Evolutionary conservation across 2,329 filamentous ascomycete genomes (phyloP), one percentile per base, ranked within the genome.

Genomic region (Fusarium dlaminii): DNA sequence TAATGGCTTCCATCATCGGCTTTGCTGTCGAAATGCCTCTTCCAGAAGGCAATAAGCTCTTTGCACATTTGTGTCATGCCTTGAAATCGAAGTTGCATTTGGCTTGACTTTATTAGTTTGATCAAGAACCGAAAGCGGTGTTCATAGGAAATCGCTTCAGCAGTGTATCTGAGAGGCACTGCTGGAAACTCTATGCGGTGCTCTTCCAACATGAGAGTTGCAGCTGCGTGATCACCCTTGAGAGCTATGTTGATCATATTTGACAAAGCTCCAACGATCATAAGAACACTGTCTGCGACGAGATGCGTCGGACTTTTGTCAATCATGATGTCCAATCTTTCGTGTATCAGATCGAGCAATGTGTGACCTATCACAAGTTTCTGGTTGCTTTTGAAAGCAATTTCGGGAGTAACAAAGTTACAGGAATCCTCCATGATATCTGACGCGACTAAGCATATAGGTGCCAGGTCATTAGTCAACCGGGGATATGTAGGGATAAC

Each of bases 71-170:
- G 86, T n/a, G 90, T 89, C 56, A 96, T 91, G 27, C 94, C 94
- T 80, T 90, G 88, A 18, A 97, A 93, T 42, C 96, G 92, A 42
- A 98, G 86, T 79, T 97, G 94, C 94, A 98, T 98, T 78, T 96
- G 94, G 40, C 93, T 92, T 65, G 94, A 96, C 78, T 89, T 90
- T 59, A 98, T 91, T 74, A 96, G 90, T 74, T 90, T 92, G 76
- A 90, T 90, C 58, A 93, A 84, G 4, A 92, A 84, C 48, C 86
- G 85, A 75, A 98, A 91, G 57, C 90, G 91, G 92, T 93, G 97
- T 63, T 90, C 87, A 59, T 87, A 85, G 3, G 86, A 82, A 22
- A 93, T 84, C 1, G 91, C 84, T 14, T 89, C 87, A 3, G 84
- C 78, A 2, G 84, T 84, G 64, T 82, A 82, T 6, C 79, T 80